Conservation (phyloP, 495 filamentous ascomycete genomes). For the Aspergillus campestris region DNA sequence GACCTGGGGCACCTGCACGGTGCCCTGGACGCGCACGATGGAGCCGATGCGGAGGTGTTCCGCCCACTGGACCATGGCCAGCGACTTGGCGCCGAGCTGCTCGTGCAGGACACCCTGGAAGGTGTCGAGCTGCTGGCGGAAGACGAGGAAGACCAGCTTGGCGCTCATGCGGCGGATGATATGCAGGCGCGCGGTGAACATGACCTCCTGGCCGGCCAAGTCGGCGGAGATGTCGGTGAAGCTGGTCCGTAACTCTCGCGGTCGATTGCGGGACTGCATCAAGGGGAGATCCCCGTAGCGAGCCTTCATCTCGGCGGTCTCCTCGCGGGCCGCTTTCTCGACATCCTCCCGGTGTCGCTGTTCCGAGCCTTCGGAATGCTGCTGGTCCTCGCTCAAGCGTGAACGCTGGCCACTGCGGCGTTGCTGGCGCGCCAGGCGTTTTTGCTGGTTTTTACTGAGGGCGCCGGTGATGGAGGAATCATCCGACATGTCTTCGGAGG, state of each 20-base stretch:
- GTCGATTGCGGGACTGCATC: constrained; percentile 38
- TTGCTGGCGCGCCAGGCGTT: constrained; percentile 37
- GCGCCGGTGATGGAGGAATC: constrained; percentile 26
- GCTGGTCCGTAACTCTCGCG: constrained; percentile 32
- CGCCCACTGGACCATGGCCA: constrained; percentile 57
- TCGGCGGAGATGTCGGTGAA: constrained; percentile 46
- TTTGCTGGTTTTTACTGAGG: constrained; percentile 48
- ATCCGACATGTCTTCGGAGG: constrained; percentile 42
- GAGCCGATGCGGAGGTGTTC: constrained; percentile 63
- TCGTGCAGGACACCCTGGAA: constrained; percentile 69
- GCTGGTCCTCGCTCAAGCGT: constrained; percentile 44
- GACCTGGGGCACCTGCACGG: constrained; percentile 50
- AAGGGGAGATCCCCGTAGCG: constrained; percentile 53
- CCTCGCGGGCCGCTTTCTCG: constrained; percentile 22
- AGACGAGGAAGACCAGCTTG: constrained; percentile 82
- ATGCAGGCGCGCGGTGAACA: constrained; percentile 76
- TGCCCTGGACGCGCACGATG: constrained; percentile 56
- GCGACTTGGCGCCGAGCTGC: constrained; percentile 40
- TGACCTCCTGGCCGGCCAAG: constrained; percentile 58
- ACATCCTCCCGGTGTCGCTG: constrained; percentile 38
- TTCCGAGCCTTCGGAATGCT: constrained; percentile 41
- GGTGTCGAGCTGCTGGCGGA: constrained; percentile 68
- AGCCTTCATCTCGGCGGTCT: constrained; percentile 45
- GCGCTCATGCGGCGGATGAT: constrained; percentile 76
- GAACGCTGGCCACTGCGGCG: constrained; percentile 33